Conservation (phyloP, 2,329 filamentous ascomycete species). For the Madurella fahalii region DNA sequence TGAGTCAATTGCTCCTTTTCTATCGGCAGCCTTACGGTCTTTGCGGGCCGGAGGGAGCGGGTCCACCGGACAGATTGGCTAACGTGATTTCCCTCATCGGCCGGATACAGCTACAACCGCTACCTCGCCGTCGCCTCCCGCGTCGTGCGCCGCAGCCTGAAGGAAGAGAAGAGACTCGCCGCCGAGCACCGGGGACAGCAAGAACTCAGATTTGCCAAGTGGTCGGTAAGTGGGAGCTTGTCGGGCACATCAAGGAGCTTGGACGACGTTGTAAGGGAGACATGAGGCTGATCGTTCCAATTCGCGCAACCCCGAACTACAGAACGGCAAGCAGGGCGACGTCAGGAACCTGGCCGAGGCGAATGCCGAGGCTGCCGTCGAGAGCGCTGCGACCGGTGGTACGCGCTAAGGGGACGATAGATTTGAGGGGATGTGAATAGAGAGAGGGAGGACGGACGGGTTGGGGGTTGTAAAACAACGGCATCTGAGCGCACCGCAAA, state of each 20-base stretch:
- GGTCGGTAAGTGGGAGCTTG: constrained; percentile 68
- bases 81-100: constrained; percentile 1
- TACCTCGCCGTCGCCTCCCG: constrained; percentile 94
- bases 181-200: constrained; percentile 88
- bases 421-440: not conserved
- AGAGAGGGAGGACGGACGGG: not conserved
- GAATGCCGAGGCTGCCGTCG: constrained; percentile 40
- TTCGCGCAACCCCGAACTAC: constrained; percentile 32
- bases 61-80: not conserved
- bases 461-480: not conserved
- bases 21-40: not conserved
- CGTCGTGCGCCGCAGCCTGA: constrained; percentile 92
- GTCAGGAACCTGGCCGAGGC: constrained; percentile 63
- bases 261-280: not conserved
- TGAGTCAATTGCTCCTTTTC: constrained; percentile 48
- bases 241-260: not conserved
- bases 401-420: constrained; percentile 2
- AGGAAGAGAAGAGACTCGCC: constrained; percentile 83
- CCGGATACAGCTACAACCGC: constrained; percentile 84
- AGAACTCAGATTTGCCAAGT: constrained; percentile 89
- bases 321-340: constrained; percentile 97
- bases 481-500: not conserved
- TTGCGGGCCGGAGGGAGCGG: not conserved
- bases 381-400: constrained; percentile 29
- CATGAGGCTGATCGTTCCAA: constrained; percentile 28